Base-by-base conservation (phyloP, 257 asterid genomes). In the Plantago major region DNA sequence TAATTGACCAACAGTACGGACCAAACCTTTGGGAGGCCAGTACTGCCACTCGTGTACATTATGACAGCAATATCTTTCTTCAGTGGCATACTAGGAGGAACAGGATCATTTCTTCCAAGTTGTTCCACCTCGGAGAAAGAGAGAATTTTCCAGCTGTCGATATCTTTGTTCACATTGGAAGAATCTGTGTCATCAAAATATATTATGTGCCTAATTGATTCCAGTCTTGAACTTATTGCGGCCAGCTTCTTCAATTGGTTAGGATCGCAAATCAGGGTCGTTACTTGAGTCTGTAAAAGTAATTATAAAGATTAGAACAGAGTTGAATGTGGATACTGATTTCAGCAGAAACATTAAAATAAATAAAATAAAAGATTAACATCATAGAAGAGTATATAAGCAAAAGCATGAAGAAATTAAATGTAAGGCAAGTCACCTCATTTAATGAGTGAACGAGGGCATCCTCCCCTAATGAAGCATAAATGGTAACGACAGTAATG, bases 1-100 rank as follows among this genome's bases (percentile, higher is more conserved):
- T 47, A 53, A 30, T 46, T 44, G 63, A 37, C 65, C 40, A 28
- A 38, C 42, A 40, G 56, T 38, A 48, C 42, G 38, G 45, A 66
- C 51, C 76, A 55, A 51, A 90, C 97, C 97, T 90, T 90, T 55
- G 97, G 97, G 58, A 84, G 74, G 80, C 95, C 95, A 52, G 97
- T 87, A 67, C 97, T 90, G 71, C 97, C 97, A 81, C 95, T 90
- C n/a, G 97, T 87, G 79, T 83, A 90, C 97, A 90, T 90, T 67
- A 90, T 79, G 67, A 90, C 93, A 67, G 96, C 97, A 72, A 77
- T 74, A 72, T 90, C 97, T 70, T 81, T 80, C 76, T 87, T 90
- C 68, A 67, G 73, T 12, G 97, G 97, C 64, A 78, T 60, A 42
- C 72, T 81, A 55, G 97, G 75, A 26, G 55, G 75, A 73, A 77